Base-by-base conservation (phyloP, 768 basidiomycete genomes). In the Amyloporia xantha region DNA sequence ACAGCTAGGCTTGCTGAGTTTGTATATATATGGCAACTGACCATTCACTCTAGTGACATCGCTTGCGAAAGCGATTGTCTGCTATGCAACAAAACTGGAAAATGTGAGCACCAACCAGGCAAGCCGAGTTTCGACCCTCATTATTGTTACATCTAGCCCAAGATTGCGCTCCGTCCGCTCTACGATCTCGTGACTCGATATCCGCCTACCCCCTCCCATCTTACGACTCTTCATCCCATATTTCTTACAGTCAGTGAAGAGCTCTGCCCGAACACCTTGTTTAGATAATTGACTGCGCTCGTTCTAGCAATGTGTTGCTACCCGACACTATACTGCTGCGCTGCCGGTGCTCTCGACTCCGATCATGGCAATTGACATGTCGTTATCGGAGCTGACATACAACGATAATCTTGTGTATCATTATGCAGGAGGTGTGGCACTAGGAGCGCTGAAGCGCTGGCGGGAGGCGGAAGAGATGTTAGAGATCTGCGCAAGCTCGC, bases 341-440 rank as follows among this genome's bases (percentile, higher is more conserved):
- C 71, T 86, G 11, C 80, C 79, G 1, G 58, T 91, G 15, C 77
- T 92, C 10, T 42, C 60, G 10, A 60, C 69, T n/a, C 81, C 85
- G 15, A 84, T 91, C 54, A 79, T 79, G 11, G 71, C 77, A 37
- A 74, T 92, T 49, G 82, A 84, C 61, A 73, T 68, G 2, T 53
- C 62, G 0, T 62, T 77, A n/a, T 79, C 78, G 2, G 86, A 90
- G 51, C 68, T 94, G 47, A 66, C 64, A 26, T 91, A 90, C 67
- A 81, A 77, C 54, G 91, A 93, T 63, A 85, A 85, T 58, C 73
- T 95, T 20, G 66, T 77, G n/a, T 92, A 92, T 61, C 88, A 93
- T 69, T 91, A 92, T 63, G 69, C 79, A 2, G 90, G 84, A 2
- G 91, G 89, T 1, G 70, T 87, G n/a, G 76, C 75, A 1, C 71